Conservation (phyloP, 2,329 filamentous ascomycete genomes). For the Grosmannia serpens region DNA sequence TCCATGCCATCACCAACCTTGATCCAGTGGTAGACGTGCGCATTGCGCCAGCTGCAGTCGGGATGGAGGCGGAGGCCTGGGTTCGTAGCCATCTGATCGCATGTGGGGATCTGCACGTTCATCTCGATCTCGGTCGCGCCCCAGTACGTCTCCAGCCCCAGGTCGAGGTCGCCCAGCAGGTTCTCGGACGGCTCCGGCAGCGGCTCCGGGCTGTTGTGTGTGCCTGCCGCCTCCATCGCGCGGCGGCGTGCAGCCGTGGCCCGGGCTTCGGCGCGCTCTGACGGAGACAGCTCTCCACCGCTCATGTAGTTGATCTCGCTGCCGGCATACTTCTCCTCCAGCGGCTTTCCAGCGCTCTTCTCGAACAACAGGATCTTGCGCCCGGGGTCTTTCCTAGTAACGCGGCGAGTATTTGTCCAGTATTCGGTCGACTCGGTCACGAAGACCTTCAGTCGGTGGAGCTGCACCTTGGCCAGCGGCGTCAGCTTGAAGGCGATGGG, state of each 20-base stretch:
- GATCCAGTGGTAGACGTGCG: slow-evolving; percentile 93
- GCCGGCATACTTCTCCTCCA: slow-evolving; percentile 60
- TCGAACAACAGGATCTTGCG: slow-evolving; percentile 81
- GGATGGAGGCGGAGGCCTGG: slow-evolving; percentile 59
- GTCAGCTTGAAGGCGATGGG: slow-evolving; percentile 92
- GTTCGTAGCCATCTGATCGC: slow-evolving; percentile 72
- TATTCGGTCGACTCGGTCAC: slow-evolving; percentile 88
- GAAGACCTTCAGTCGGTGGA: slow-evolving; percentile 84
- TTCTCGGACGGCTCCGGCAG: slow-evolving; percentile 51
- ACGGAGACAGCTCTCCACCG: slow-evolving; percentile 60
- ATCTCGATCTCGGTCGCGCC: slow-evolving; percentile 91
- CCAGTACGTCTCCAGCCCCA: slow-evolving; percentile 59
- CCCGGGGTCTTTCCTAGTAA: slow-evolving; percentile 73
- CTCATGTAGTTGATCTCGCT: slow-evolving; percentile 67
- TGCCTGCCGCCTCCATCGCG: slow-evolving; percentile 39
- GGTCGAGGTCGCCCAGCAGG: slow-evolving; percentile 67
- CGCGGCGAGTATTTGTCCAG: slow-evolving; percentile 74
- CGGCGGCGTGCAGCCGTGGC: slow-evolving; percentile 35
- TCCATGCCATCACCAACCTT: slow-evolving; percentile 53
- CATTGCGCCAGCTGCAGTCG: slow-evolving; percentile 87
- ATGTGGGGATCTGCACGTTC: slow-evolving; percentile 83
- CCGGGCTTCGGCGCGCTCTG: slow-evolving; percentile 36
- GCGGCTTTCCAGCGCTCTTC: slow-evolving; percentile 69
- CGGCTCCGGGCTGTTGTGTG: slow-evolving; percentile 25
- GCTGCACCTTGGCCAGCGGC: slow-evolving; percentile 83